Conservation (phyloP, 805 yeast species). For the Sugiyamaella chiloensis region DNA sequence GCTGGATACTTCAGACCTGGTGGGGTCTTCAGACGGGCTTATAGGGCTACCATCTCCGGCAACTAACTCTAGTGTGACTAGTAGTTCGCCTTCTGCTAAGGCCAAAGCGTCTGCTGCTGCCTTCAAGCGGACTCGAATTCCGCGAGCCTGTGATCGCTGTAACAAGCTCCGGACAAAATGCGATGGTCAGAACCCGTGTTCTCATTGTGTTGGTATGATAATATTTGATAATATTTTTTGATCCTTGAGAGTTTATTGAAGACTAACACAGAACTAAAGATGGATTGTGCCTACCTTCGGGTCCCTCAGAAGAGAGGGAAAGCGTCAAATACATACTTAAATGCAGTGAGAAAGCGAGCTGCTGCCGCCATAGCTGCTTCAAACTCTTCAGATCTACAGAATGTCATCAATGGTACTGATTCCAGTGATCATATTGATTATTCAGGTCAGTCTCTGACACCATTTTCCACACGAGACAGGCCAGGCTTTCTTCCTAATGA, state of each 20-base stretch:
- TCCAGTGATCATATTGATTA: background rate
- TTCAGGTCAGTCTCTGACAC: background rate
- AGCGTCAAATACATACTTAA: conserved; percentile 32
- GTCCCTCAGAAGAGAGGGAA: conserved; percentile 47
- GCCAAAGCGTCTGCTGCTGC: background rate
- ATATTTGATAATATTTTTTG: background rate
- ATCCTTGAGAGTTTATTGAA: background rate
- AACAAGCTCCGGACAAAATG: conserved; percentile 47
- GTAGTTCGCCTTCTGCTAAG: too few relatives aligned
- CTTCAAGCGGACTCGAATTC: conserved; percentile 21
- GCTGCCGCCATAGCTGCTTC: conserved; percentile 16
- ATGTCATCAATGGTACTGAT: background rate
- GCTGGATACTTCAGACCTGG: background rate
- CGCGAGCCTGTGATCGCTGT: conserved; percentile 48
- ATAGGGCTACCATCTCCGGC: too few relatives aligned
- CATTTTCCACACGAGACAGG: background rate
- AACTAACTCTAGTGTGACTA: too few relatives aligned
- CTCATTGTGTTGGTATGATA: conserved; percentile 37
- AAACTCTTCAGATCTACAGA: background rate
- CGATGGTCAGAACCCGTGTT: conserved; percentile 46
- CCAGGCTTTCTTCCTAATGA: conserved; percentile 4
- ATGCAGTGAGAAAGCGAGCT: conserved; percentile 11
- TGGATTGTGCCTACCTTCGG: conserved; percentile 38
- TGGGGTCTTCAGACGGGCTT: too few relatives aligned
- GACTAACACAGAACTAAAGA: conserved; percentile 10